Evolutionary conservation across 768 basidiomycete genomes (phyloP), one percentile per base, ranked within the genome.

Genomic region (Pleurotus cornucopiae): DNA sequence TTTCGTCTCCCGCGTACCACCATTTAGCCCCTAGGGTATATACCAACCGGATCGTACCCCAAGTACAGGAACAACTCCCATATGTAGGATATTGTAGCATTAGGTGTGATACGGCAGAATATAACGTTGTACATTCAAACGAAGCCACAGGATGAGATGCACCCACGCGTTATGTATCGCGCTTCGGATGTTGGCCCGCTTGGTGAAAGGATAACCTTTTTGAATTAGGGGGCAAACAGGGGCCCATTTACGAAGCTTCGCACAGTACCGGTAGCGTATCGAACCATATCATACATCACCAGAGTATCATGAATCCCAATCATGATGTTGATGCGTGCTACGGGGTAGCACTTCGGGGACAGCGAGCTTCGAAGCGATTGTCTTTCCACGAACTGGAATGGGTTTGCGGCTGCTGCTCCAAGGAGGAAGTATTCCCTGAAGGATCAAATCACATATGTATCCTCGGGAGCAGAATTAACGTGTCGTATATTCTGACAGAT

Each of bases 21-120:
- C 18, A 34, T 30, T 48, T 53, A 53, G 38, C 51, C 41, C 51
- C 51, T 53, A 11, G 51, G 51, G 51, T 53, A 53, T 53, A 52
- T 20, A 52, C 39, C 51, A 30, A 14, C 20, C 30, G 47, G 18
- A 12, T 49, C 48, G n/a, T 49, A 26, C 14, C 48, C 30, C 30
- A 25, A 12, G 14, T n/a, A n/a, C 14, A 34, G 48, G 20, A 44
- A 16, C 41, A 44, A 41, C n/a, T 44, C n/a, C 20, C 41, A 44
- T 21, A 44, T 44, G 41, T 21, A 34, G 9, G 30, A 34, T 34
- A 34, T 34, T 34, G 30, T 34, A 34, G 30, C 30, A 34, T 34
- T 34, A 34, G 9, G 30, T 11, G 30, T 34, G 30, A 34, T 34
- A 34, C 30, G 30, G 30, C 30, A 34, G 30, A 34, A 34, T 34